Conservation (phyloP, 768 basidiomycete genomes). For the Infundibulicybe gibba region DNA sequence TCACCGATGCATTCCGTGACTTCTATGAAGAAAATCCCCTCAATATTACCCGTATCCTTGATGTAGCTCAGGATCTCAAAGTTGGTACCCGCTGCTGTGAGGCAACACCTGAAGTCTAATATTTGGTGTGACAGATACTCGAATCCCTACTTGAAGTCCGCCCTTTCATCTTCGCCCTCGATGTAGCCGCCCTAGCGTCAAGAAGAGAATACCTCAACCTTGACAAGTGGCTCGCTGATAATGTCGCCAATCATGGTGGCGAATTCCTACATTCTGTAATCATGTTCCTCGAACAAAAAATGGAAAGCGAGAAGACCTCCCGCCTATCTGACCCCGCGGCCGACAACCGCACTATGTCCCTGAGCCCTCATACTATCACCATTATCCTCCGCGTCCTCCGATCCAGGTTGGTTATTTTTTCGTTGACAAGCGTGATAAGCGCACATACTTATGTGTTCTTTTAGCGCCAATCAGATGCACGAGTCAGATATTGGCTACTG, state of each 20-base stretch:
- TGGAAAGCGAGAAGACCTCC: conserved; percentile 80
- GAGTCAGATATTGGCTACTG: conserved; percentile 82
- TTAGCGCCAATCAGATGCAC: conserved; percentile 69
- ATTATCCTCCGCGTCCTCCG: conserved; percentile 90
- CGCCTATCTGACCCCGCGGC: conserved; percentile 74
- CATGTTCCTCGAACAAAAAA: conserved; percentile 88
- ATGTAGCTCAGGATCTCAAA: conserved; percentile 94
- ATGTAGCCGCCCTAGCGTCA: conserved; percentile 91
- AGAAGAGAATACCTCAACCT: conserved; percentile 92
- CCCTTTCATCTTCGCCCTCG: conserved; percentile 86
- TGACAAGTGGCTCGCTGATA: conserved; percentile 94
- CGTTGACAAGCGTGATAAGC: background rate
- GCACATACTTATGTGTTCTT: conserved; percentile 6
- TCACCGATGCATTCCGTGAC: conserved; percentile 85
- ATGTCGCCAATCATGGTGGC: conserved; percentile 74
- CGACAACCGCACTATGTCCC: conserved; percentile 79
- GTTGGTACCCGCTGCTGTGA: conserved; percentile 36
- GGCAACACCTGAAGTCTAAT: background rate
- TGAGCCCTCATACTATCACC: conserved; percentile 86
- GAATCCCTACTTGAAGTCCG: conserved; percentile 89
- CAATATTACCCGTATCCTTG: conserved; percentile 92
- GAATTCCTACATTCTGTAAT: conserved; percentile 88
- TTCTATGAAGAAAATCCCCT: conserved; percentile 91
- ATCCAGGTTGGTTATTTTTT: conserved; percentile 54
- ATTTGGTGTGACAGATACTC: conserved; percentile 56